Evolutionary conservation across 495 filamentous ascomycete genomes (phyloP).

Genomic region (Pyrenopolyporus hunteri): DNA sequence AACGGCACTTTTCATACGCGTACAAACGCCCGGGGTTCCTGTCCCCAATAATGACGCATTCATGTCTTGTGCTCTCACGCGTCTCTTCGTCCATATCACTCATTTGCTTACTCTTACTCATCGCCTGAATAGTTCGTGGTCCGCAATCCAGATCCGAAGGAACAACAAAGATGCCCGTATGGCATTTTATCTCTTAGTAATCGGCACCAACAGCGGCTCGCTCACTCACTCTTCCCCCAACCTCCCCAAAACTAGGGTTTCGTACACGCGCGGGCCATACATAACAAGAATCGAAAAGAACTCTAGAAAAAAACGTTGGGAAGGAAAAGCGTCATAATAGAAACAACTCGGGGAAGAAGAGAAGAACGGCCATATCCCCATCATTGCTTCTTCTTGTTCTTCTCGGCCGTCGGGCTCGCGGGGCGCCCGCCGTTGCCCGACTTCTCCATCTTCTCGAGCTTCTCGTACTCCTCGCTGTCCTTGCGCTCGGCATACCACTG

Average conservation of each 20-base stretch:
- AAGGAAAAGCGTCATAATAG: too few relatives aligned
- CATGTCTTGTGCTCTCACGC: background rate
- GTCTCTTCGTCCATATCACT: background rate
- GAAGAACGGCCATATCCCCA: background rate
- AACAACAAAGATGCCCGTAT: background rate
- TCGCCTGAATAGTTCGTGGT: background rate
- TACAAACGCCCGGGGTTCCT: background rate
- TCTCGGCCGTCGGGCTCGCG: slow-evolving; percentile 35
- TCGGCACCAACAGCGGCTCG: background rate
- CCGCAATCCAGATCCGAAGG: background rate
- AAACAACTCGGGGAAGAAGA: background rate
- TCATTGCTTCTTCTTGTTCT: slow-evolving; percentile 48
- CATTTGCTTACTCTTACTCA: too few relatives aligned
- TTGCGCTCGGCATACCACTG: slow-evolving; percentile 99
- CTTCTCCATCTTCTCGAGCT: slow-evolving; percentile 57
- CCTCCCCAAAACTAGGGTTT: background rate
- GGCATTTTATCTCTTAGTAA: background rate
- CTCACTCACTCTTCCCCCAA: too few relatives aligned
- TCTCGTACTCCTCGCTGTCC: slow-evolving; percentile 79
- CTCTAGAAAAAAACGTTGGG: too few relatives aligned
- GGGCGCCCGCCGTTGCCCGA: slow-evolving; percentile 30
- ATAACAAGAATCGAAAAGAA: background rate
- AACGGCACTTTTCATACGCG: background rate
- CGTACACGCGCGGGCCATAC: background rate
- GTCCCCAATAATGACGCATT: background rate